Conservation (phyloP, 2,329 filamentous ascomycete genomes). For the Cladosporium sp. region DNA sequence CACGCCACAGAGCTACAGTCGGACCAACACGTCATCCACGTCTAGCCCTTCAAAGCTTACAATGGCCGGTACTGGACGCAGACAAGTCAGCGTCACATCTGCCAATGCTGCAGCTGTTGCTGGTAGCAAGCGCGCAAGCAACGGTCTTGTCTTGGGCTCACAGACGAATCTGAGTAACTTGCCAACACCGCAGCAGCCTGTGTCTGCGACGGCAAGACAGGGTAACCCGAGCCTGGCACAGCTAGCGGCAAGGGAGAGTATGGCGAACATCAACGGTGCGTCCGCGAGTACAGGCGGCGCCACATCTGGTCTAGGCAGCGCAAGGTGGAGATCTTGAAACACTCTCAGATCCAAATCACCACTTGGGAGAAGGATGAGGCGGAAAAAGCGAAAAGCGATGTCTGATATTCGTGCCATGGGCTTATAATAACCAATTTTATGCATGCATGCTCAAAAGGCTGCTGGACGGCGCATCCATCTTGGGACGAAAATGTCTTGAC, state of each 20-base stretch:
- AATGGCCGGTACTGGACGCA: slow-evolving; percentile 11
- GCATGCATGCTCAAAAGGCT: slow-evolving; percentile 1
- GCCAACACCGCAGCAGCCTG: slow-evolving; percentile 5
- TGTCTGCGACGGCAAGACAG: background rate
- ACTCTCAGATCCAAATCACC: background rate
- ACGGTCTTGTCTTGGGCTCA: slow-evolving; percentile 19
- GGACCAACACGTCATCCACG: background rate
- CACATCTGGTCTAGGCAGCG: slow-evolving; percentile 1
- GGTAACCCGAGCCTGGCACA: slow-evolving; percentile 18
- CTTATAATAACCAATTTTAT: background rate
- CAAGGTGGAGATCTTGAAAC: slow-evolving; percentile 6
- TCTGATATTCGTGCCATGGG: background rate
- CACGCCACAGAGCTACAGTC: background rate
- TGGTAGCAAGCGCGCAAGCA: slow-evolving; percentile 25
- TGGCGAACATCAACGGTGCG: slow-evolving; percentile 15
- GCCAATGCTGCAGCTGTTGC: slow-evolving; percentile 20
- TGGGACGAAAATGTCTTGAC: background rate
- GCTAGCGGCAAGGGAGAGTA: slow-evolving; percentile 25
- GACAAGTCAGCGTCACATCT: slow-evolving; percentile 22
- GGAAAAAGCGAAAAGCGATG: background rate
- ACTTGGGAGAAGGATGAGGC: background rate
- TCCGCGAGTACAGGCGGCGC: slow-evolving; percentile 1
- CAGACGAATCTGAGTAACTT: background rate
- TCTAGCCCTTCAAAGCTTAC: slow-evolving; percentile 8
- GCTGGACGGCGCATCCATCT: slow-evolving; percentile 4